Percentiles rank a stretch among this genome's conserved stretches.
phyloP scores from a whole-genome alignment of 129 eudicot species.

The Smallanthus sonchifolius region DNA sequence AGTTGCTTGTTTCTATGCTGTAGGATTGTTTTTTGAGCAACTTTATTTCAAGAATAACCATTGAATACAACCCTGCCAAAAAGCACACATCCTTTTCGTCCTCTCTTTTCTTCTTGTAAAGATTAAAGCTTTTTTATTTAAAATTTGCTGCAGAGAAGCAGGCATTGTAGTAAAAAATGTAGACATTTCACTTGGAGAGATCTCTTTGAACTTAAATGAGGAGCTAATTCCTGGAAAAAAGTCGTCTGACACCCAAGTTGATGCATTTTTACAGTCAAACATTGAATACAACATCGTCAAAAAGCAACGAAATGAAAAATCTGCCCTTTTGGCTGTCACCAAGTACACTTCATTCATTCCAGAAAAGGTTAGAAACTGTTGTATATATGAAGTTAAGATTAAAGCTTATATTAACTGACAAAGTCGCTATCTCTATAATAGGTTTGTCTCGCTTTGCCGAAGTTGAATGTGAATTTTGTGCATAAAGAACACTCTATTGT shows the following conservation, averaged over 20 bases:
- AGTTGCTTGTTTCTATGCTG: conserved; percentile 5
- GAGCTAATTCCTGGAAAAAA: conserved; percentile 50
- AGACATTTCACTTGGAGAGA: conserved; percentile 69
- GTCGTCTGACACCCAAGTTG: conserved; percentile 31
- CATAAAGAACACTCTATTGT: conserved; percentile 61
- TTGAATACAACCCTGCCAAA: background rate
- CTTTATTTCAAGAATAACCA: conserved; percentile 5
- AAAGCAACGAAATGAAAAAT: conserved; percentile 39
- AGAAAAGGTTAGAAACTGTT: conserved; percentile 63
- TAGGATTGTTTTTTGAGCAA: conserved; percentile 7
- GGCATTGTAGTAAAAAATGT: conserved; percentile 69
- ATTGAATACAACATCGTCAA: conserved; percentile 34
- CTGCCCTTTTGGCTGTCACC: conserved; percentile 39
- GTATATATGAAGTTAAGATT: background rate
- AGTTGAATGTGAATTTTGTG: conserved; percentile 66
- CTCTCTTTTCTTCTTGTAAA: background rate
- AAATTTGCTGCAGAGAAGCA: conserved; percentile 61
- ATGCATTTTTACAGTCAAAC: conserved; percentile 30
- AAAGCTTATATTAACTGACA: conserved; percentile 1
- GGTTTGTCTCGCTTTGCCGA: conserved; percentile 70
- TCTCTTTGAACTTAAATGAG: conserved; percentile 62
- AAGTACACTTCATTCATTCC: conserved; percentile 66
- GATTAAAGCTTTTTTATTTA: conserved; percentile 16
- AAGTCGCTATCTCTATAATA: conserved; percentile 29
- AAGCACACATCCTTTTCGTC: background rate